phyloP scores from a whole-genome alignment of 306 rosid species.

The Mimosa pudica region DNA sequence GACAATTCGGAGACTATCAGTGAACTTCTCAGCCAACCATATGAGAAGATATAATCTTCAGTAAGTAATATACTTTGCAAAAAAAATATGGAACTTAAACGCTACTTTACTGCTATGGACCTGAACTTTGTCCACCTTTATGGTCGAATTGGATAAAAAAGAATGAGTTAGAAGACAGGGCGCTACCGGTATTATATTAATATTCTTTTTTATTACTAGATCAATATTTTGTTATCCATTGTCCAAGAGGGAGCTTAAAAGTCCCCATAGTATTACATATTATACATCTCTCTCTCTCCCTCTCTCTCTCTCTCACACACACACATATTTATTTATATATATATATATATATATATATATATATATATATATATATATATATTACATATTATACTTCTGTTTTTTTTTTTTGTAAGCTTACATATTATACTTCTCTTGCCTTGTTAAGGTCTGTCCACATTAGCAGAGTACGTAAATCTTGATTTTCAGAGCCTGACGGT shows the following conservation, averaged over 20 bases:
- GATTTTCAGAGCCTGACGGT: slow-evolving; percentile 15
- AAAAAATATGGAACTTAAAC: not conserved
- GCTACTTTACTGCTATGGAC: not conserved
- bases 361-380: no score
- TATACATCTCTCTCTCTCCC: not conserved
- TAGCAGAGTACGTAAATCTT: slow-evolving; percentile 17
- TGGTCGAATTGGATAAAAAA: not conserved
- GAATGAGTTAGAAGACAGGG: not conserved
- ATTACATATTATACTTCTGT: no score
- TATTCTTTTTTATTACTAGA: not conserved
- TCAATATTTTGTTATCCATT: not conserved
- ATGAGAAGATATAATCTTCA: slow-evolving; percentile 44
- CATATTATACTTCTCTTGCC: slow-evolving; percentile 17
- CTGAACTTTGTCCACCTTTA: not conserved
- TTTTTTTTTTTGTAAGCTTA: not conserved
- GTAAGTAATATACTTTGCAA: slow-evolving; percentile 41
- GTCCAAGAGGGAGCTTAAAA: not conserved
- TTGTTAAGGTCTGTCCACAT: slow-evolving; percentile 16
- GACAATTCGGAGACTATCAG: slow-evolving; percentile 63
- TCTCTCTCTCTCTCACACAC: no score
- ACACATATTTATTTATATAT: no score
- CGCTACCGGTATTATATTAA: not conserved
- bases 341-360: no score
- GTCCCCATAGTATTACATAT: slow-evolving; percentile 30
- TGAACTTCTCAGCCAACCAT: slow-evolving; percentile 43